These are phyloP conservation scores for Heimioporus sp. DNA, from an alignment of 768 basidiomycete genomes.

Conservation along the genomic window DNA sequence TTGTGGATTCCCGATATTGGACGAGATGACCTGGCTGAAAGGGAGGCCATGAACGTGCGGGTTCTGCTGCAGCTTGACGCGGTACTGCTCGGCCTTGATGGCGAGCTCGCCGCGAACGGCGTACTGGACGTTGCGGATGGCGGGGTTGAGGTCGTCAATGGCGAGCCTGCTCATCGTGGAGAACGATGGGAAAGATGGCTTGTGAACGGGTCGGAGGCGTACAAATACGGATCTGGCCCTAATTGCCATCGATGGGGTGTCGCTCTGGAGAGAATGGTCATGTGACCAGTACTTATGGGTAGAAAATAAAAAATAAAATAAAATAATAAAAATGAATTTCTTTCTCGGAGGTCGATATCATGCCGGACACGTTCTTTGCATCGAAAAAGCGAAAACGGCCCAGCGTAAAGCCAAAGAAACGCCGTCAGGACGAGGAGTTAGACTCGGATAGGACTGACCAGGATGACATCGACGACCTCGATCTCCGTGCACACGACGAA, in stretches of 20 bases:
- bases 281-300: neutral
- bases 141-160: constrained; percentile 74
- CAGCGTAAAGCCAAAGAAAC: constrained; percentile 23
- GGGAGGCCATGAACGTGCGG: constrained; percentile 54
- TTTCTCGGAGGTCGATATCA: constrained; percentile 32
- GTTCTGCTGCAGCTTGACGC: constrained; percentile 62
- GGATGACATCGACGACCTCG: constrained; percentile 71
- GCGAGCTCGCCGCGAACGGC: constrained; percentile 97
- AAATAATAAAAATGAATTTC: constrained; percentile 12
- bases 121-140: constrained; percentile 86
- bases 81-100: constrained; percentile 85
- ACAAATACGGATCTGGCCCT: neutral
- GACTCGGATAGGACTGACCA: constrained; percentile 58
- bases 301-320: constrained; percentile 13
- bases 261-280: neutral
- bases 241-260: constrained; percentile 8
- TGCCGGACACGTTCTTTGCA: constrained; percentile 87
- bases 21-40: constrained; percentile 86
- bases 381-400: constrained; percentile 62
- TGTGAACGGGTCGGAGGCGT: too few species aligned
- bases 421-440: constrained; percentile 58
- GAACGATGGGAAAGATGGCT: neutral
- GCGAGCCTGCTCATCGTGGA: constrained; percentile 58
- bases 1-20: constrained; percentile 98
- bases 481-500: constrained; percentile 60